Percentiles rank a stretch among this genome's conserved stretches.
Conservation (phyloP, 176 grass and related monocot genomes). For the Cenchrus americanus region DNA sequence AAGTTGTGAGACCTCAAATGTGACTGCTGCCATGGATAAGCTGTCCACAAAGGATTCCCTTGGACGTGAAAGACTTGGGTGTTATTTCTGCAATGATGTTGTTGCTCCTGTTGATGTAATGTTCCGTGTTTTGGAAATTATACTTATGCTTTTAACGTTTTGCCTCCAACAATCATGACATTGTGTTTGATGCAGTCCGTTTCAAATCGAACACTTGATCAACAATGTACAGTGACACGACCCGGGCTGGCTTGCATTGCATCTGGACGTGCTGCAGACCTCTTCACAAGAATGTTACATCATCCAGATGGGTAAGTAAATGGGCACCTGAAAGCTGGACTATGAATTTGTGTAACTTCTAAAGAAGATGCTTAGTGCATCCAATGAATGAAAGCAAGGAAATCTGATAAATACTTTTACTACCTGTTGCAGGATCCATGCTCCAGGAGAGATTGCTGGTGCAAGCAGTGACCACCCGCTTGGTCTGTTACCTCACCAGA, state of each 20-base stretch:
- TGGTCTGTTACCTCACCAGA: slow-evolving; percentile 87
- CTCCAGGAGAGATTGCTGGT: slow-evolving; percentile 74
- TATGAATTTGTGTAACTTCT: not conserved
- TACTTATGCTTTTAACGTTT: not conserved
- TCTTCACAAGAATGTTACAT: slow-evolving; percentile 80
- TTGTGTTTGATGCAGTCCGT: slow-evolving; percentile 60
- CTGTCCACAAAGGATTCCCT: slow-evolving; percentile 49
- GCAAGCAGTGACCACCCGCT: slow-evolving; percentile 48
- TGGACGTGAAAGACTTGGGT: slow-evolving; percentile 66
- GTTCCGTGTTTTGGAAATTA: slow-evolving; percentile 23
- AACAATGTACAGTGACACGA: slow-evolving; percentile 96
- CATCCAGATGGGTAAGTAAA: slow-evolving; percentile 80
- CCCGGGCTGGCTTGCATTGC: slow-evolving; percentile 90
- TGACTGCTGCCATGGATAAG: slow-evolving; percentile 31
- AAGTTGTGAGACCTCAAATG: slow-evolving; percentile 44
- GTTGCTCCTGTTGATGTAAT: slow-evolving; percentile 97
- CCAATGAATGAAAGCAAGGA: not conserved
- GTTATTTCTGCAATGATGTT: slow-evolving; percentile 95
- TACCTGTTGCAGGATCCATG: slow-evolving; percentile 73
- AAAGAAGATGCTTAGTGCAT: not conserved
- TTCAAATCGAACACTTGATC: slow-evolving; percentile 91
- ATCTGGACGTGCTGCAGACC: slow-evolving; percentile 76
- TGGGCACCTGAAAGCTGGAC: slow-evolving; percentile 8
- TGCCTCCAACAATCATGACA: slow-evolving; percentile 25
- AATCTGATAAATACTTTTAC: slow-evolving; percentile 4